A percentile compares a stretch with the other conserved stretches of the same genome.
These are phyloP conservation scores for Yamadazyma phyllophila DNA, from an alignment of 805 yeast species.

Conservation along the genomic window DNA sequence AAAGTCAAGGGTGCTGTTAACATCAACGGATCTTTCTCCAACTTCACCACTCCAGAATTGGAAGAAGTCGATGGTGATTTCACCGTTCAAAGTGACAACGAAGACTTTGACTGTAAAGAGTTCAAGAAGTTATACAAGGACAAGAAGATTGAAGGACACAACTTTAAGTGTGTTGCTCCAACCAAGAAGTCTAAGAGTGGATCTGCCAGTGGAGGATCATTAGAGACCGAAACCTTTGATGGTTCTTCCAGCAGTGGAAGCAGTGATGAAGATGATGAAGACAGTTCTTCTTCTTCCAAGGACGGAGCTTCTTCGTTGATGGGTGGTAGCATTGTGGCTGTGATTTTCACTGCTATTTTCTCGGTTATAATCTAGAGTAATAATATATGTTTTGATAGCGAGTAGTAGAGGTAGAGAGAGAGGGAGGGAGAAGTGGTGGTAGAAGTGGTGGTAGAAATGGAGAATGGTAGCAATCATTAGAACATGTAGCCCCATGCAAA, in stretches of 20 bases:
- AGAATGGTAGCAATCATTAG: too few relatives aligned
- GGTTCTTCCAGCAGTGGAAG: conserved; percentile 16
- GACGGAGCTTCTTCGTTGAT: conserved; percentile 20
- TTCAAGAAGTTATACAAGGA: conserved; percentile 32
- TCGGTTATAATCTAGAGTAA: conserved; percentile 25
- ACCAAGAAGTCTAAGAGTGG: conserved; percentile 19
- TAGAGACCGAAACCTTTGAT: conserved; percentile 20
- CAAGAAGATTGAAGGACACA: conserved; percentile 42
- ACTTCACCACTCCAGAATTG: conserved; percentile 38
- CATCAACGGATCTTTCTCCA: conserved; percentile 35
- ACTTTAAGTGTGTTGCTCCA: conserved; percentile 41
- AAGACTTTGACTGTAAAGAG: conserved; percentile 36
- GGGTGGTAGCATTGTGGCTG: conserved; percentile 19
- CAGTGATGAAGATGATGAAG: conserved; percentile 17
- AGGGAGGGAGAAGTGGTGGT: neutral
- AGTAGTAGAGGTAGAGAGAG: neutral
- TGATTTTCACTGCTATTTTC: conserved; percentile 25
- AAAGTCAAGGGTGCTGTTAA: conserved; percentile 41
- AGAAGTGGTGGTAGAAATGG: too few relatives aligned
- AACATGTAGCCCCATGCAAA: neutral
- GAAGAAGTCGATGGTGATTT: conserved; percentile 43
- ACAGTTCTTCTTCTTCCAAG: conserved; percentile 22
- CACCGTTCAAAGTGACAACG: conserved; percentile 30
- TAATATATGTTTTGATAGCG: conserved; percentile 2
- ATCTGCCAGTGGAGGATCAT: conserved; percentile 16